Base-by-base conservation (phyloP, 495 filamentous ascomycete species). In the Platismatia glauca region DNA sequence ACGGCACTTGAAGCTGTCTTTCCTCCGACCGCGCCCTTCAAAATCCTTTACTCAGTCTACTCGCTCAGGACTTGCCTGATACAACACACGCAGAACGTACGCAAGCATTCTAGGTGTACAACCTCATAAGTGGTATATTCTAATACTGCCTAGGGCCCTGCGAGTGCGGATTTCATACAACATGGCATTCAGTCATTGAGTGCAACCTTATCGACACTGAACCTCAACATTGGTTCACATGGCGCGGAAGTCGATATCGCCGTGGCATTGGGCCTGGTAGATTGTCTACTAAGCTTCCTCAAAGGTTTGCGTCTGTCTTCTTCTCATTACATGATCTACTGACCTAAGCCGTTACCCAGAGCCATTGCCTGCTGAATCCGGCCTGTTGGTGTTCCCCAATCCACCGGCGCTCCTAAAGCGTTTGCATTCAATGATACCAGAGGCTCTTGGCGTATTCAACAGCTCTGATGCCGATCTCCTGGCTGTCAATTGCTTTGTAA, bases 1-100 rank as follows among this genome's bases (percentile, higher is more conserved):
- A 78, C 73, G 27, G 74, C 80, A 8, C 81, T 84, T 57, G 72
- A 75, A 39, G 78, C 83, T 12, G 72, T 88, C 24, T 91, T 92
- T 66, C 88, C 89, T 5, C 74, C 82, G 13, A 78, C 81, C 16
- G 84, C 86, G 52, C 88, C 89, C 7, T 93, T 84, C 72, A 87
- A 86, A 60, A 84, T 83, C 6, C 73, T 92, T 7, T 95, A 95
- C 73, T 88, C 86, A 13, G 71, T 90, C 1, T 79, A 87, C 68
- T 81, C 85, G 12, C 75, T 95, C 35, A 77, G 75, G 55, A 72
- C 64, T 34, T 82, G 72, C 70, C 76, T 84, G 57, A 77, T 39
- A 74, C 79, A 68, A 67, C 70, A 39, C n/a, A 60, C 69, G 31
- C 67, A 72, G 53, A 68, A 66, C 55, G 79, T 79, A 69, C 48